Base-by-base conservation (phyloP, 2,329 filamentous ascomycete genomes). In the Davidsoniella eucalypti region DNA sequence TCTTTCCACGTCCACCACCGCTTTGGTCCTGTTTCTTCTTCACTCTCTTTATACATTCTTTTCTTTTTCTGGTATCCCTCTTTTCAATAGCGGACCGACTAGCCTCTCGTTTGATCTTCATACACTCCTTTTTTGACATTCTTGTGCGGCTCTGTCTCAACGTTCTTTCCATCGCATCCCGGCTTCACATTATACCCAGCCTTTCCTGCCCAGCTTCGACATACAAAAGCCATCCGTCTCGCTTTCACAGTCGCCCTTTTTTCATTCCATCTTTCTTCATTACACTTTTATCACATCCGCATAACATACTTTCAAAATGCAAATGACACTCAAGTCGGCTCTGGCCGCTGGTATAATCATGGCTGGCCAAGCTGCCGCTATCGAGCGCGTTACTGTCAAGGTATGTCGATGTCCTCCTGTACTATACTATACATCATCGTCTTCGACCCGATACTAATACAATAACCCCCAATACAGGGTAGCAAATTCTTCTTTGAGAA, bases 401-500 rank as follows among this genome's bases (percentile, higher is more conserved):
- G 80, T 81, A 65, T 49, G 37, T 33, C 25, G 23, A 36, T 18
- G 25, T 12, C 38, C 5, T 44, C 26, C 36, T 43, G 10, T 44
- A 43, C 17, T 17, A 8, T 44, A 43, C 17, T 17, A 8, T 21
- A n/a, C 36, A 33, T 37, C 29, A 18, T 4, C 46, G 9, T 40
- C 46, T 54, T 14, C 52, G 21, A 23, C 21, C 5, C 4, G 2
- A 39, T 29, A 33, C 12, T n/a, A 40, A 36, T 16, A 23, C 38
- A n/a, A n/a, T n/a, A n/a, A 25, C 33, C 33, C 33, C 40, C 4
- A 57, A 57, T 49, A 60, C 51, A 82, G 76, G 81, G 85, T 58
- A 76, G 76, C 63, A 88, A 92, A 67, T 90, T 95, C 74, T 95
- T 93, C 74, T 88, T 84, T 72, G 75, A 84, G 65, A 84, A 81